Conservation (phyloP, 768 basidiomycete species). For the Mycena galopus region DNA sequence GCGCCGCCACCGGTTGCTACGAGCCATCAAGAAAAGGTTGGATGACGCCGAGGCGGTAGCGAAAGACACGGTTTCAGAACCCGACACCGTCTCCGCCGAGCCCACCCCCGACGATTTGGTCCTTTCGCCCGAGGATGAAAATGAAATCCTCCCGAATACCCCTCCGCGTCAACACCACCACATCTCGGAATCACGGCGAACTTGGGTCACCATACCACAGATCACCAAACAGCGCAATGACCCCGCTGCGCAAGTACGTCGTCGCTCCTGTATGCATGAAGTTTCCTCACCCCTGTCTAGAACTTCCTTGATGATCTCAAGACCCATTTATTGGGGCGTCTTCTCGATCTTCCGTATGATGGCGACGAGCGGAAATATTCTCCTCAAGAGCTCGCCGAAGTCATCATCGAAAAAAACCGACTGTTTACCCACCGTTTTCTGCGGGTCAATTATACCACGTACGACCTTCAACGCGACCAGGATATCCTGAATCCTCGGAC, state of each 20-base stretch:
- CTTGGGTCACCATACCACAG: background rate
- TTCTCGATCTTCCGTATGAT: background rate
- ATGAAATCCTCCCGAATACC: background rate
- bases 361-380: background rate
- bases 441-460: background rate
- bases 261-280: background rate
- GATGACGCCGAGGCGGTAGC: background rate
- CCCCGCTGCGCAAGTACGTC: background rate
- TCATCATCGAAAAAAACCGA: background rate
- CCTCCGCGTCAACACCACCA: background rate
- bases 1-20: conserved; percentile 4
- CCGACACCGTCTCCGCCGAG: background rate
- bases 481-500: background rate
- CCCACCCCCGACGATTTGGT: background rate
- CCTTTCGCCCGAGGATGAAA: no score
- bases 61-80: background rate
- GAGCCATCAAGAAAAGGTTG: background rate
- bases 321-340: background rate
- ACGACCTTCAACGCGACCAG: background rate
- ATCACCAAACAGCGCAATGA: background rate
- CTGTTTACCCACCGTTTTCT: background rate
- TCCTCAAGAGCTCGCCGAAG: background rate
- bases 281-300: background rate
- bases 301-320: background rate
- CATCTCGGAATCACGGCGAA: background rate